Evolutionary conservation across 2,329 filamentous ascomycete species (phyloP).

Genomic region (Clonostachys solani): DNA sequence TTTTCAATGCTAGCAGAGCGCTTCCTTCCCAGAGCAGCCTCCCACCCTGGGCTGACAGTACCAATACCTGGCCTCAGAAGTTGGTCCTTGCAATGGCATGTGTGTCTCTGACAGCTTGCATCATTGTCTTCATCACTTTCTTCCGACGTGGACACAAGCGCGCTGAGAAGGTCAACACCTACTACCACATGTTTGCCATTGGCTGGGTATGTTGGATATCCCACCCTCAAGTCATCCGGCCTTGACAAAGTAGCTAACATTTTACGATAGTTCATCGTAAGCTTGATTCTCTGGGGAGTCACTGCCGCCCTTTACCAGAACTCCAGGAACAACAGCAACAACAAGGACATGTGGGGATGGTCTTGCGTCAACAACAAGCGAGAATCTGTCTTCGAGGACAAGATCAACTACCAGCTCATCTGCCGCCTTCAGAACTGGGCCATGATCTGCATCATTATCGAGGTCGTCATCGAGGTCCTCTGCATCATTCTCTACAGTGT

Average conservation of each 20-base stretch:
- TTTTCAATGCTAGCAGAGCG: slow-evolving; percentile 83
- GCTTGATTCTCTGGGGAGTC: slow-evolving; percentile 86
- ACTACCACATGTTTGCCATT: slow-evolving; percentile 92
- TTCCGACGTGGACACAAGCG: slow-evolving; percentile 82
- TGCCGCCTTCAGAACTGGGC: slow-evolving; percentile 94
- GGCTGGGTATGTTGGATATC: slow-evolving; percentile 51
- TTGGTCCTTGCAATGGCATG: slow-evolving; percentile 75
- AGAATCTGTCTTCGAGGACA: slow-evolving; percentile 68
- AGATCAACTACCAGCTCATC: slow-evolving; percentile 84
- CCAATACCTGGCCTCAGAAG: slow-evolving; percentile 85
- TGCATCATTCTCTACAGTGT: slow-evolving; percentile 90
- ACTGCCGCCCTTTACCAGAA: slow-evolving; percentile 82
- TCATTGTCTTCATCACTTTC: slow-evolving; percentile 81
- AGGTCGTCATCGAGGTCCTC: slow-evolving; percentile 87
- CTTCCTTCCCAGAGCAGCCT: slow-evolving; percentile 75
- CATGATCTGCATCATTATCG: slow-evolving; percentile 94
- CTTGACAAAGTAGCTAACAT: slow-evolving; percentile 4
- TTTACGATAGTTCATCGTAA: slow-evolving; percentile 67
- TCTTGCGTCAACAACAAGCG: slow-evolving; percentile 89
- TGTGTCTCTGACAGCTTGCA: slow-evolving; percentile 73
- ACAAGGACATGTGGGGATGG: slow-evolving; percentile 97
- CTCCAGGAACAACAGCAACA: slow-evolving; percentile 61
- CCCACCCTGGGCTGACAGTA: slow-evolving; percentile 77
- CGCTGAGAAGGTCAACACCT: slow-evolving; percentile 89
- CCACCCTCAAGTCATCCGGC: neutral